Evolutionary conservation across 2,329 filamentous ascomycete species (phyloP).

Genomic region (Arthrobotrys conoides): DNA sequence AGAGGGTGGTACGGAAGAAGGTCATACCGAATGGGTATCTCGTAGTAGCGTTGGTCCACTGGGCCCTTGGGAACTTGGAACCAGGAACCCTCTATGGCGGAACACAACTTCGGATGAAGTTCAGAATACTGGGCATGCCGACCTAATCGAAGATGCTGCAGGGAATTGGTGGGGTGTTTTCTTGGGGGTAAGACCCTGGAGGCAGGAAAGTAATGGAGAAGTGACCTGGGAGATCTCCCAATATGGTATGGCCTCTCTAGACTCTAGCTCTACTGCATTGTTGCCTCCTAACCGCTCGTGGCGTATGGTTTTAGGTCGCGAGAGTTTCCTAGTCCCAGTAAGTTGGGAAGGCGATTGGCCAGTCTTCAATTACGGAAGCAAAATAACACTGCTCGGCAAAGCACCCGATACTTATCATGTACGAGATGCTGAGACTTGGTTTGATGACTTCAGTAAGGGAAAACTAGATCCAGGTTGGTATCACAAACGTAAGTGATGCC

Average conservation of each 20-base stretch:
- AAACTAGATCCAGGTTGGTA: conserved; percentile 48
- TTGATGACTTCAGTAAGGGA: conserved; percentile 31
- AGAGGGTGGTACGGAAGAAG: conserved; percentile 75
- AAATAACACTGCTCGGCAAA: conserved; percentile 67
- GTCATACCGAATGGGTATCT: conserved; percentile 76
- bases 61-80: conserved; percentile 69
- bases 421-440: conserved; percentile 46
- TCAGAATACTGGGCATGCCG: conserved; percentile 71
- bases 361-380: conserved; percentile 70
- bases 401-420: conserved; percentile 49
- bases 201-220: conserved; percentile 40
- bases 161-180: conserved; percentile 71
- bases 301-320: conserved; percentile 66
- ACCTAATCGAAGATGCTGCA: conserved; percentile 69
- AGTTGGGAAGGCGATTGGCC: conserved; percentile 72
- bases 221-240: conserved; percentile 55
- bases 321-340: conserved; percentile 71
- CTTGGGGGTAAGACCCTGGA: conserved; percentile 64
- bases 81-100: conserved; percentile 71
- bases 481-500: conserved; percentile 46
- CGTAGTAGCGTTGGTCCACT: conserved; percentile 66
- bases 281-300: background rate
- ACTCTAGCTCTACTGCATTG: background rate
- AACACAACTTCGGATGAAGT: conserved; percentile 65
- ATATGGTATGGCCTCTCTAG: conserved; percentile 26